phyloP scores from a whole-genome alignment of 2,329 filamentous ascomycete species.

The Colletotrichum neosansevieriae region DNA sequence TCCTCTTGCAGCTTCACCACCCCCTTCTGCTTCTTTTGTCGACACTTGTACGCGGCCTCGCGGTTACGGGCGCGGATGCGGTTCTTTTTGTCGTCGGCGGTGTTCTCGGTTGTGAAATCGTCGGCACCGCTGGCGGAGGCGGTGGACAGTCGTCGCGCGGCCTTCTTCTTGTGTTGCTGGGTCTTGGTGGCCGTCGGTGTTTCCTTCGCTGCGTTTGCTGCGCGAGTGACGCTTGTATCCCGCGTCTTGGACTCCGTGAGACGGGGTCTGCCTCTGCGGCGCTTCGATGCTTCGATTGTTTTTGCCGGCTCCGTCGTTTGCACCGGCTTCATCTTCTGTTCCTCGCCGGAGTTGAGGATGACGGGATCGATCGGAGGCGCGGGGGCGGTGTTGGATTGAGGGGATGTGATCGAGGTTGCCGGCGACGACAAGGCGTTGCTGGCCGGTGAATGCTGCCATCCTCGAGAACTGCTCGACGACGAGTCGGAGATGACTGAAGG shows the following conservation, averaged over 20 bases:
- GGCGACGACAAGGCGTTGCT: constrained; percentile 16
- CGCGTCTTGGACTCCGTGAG: not conserved
- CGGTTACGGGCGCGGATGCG: constrained; percentile 38
- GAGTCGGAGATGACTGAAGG: not conserved
- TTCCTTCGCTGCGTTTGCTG: not conserved
- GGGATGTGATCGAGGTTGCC: constrained; percentile 15
- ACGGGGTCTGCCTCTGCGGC: constrained; percentile 26
- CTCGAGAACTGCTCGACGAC: not conserved
- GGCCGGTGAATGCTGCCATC: constrained; percentile 19
- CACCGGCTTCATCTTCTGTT: not conserved
- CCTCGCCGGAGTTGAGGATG: not conserved
- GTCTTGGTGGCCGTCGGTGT: not conserved
- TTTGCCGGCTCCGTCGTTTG: not conserved
- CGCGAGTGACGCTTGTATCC: not conserved
- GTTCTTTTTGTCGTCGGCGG: constrained; percentile 30
- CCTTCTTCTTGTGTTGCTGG: not conserved
- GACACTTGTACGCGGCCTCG: constrained; percentile 41
- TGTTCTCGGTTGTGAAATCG: not conserved
- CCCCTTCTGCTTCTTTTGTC: constrained; percentile 39
- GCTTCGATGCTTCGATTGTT: not conserved
- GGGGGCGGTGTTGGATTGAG: not conserved
- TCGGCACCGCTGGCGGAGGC: constrained; percentile 24
- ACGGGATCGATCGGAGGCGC: constrained; percentile 17
- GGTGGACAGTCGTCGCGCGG: constrained; percentile 17
- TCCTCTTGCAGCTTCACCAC: constrained; percentile 38